A percentile compares a stretch with the other conserved stretches of the same genome.
phyloP scores from a whole-genome alignment of 371 early-diverging fungal genomes.

The Mortierella sp. region DNA sequence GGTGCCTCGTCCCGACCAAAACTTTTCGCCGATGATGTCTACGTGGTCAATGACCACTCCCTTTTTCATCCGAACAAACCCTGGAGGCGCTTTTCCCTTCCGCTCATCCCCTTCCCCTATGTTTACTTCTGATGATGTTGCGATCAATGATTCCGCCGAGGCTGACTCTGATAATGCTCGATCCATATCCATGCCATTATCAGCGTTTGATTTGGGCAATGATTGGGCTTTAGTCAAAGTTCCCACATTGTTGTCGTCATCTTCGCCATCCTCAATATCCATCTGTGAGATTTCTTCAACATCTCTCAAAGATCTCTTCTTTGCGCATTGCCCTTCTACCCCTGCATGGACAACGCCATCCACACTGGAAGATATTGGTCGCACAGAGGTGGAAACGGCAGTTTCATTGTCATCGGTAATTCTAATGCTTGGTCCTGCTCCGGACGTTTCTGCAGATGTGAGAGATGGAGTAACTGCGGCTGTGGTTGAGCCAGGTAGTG shows the following conservation, averaged over 20 bases:
- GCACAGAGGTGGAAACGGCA: not conserved
- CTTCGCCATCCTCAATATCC: not conserved
- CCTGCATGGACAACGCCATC: no score
- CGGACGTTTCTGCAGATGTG: not conserved
- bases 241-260: conserved; percentile 7
- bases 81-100: conserved; percentile 10
- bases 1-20: conserved; percentile 75
- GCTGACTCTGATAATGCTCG: no score
- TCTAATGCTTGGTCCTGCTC: not conserved
- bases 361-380: not conserved
- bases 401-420: not conserved
- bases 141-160: not conserved
- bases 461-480: conserved; percentile 15
- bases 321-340: not conserved
- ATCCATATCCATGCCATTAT: no score
- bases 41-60: conserved; percentile 69
- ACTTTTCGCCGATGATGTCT: conserved; percentile 89
- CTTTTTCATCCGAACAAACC: conserved; percentile 58
- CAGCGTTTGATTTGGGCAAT: not conserved
- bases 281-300: no score
- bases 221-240: not conserved
- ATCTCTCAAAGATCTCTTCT: no score
- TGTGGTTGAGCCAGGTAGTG: conserved; percentile 36
- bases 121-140: no score
- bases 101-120: not conserved